Percentiles rank a stretch among this genome's conserved stretches.
Evolutionary conservation across 805 yeast genomes (phyloP).

Genomic region (Grigorovia yakushimaensis): DNA sequence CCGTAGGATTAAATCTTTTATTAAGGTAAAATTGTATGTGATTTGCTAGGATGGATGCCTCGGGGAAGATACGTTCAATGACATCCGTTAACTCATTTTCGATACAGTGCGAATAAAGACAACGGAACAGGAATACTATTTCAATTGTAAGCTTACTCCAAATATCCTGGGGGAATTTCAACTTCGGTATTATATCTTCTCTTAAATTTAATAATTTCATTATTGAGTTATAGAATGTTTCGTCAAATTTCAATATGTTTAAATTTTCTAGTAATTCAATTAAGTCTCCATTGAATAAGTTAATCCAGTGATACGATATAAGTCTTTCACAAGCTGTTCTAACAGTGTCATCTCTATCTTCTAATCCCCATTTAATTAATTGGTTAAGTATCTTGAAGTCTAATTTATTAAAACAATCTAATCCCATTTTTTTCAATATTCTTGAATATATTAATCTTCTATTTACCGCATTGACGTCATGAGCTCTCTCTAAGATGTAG

Average conservation of each 20-base stretch:
- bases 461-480: conserved; percentile 65
- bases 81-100: conserved; percentile 41
- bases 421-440: conserved; percentile 57
- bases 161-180: conserved; percentile 52
- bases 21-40: conserved; percentile 47
- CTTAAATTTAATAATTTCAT: conserved; percentile 50
- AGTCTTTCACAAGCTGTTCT: conserved; percentile 60
- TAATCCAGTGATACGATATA: conserved; percentile 66
- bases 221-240: conserved; percentile 58
- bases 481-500: conserved; percentile 64
- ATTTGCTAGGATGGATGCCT: conserved; percentile 59
- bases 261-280: conserved; percentile 61
- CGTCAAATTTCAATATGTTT: conserved; percentile 54
- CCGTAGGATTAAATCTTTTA: conserved; percentile 29
- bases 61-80: conserved; percentile 68
- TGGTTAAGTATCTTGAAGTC: conserved; percentile 46
- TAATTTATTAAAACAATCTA: conserved; percentile 34
- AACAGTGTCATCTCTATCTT: conserved; percentile 74
- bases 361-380: conserved; percentile 73
- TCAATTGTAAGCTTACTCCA: conserved; percentile 71
- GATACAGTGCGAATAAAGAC: conserved; percentile 55
- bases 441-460: conserved; percentile 65
- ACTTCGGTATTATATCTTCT: conserved; percentile 49
- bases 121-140: conserved; percentile 59
- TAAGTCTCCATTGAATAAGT: conserved; percentile 56